Base-by-base conservation (phyloP, 23 red algal genomes). In the Pyropia haitanensis region DNA sequence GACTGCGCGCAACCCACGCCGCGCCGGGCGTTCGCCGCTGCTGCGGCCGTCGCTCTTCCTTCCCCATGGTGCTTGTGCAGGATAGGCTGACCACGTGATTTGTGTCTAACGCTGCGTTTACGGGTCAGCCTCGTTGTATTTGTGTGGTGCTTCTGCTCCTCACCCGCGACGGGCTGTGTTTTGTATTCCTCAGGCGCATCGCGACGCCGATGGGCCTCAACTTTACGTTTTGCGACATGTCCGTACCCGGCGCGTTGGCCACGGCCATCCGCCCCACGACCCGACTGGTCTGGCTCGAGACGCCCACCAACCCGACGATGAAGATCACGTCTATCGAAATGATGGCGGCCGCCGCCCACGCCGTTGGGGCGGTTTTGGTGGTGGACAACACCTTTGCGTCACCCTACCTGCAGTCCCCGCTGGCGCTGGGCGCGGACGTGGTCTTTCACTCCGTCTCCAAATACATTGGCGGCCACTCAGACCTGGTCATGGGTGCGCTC, bases 311-410 rank as follows among this genome's bases (percentile, higher is more conserved):
- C 49, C 80, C 80, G 28, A 76, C 69, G n/a, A 59, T 73, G 58
- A 71, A 60, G 21, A 68, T 85, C 2, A 56, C 49, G 24, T 70
- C 76, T 68, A 85, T 85, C 30, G 44, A 44, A 51, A n/a, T 39
- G 29, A 33, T 64, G 18, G 80, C 80, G 19, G 9, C 27, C 22
- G 59, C 75, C 10, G 80, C 68, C 5, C 23, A 23, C 21, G 56
- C 20, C 2, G 59, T 58, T 18, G 26, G 49, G 29, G 71, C 34
- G 15, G 32, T 76, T 0, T 53, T 85, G 65, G 71, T 85, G 18
- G 80, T 85, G 22, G 80, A 85, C 28, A 85, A 85, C 33, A 85
- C 80, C 13, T 75, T 85, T 26, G 56, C 67, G 80, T 55, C 69
- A 17, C 80, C 80, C 6, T 85, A 63, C 17, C 67, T 53, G n/a